Conservation (phyloP, 2,329 filamentous ascomycete genomes). For the Pseudocercospora pini-densiflorae region DNA sequence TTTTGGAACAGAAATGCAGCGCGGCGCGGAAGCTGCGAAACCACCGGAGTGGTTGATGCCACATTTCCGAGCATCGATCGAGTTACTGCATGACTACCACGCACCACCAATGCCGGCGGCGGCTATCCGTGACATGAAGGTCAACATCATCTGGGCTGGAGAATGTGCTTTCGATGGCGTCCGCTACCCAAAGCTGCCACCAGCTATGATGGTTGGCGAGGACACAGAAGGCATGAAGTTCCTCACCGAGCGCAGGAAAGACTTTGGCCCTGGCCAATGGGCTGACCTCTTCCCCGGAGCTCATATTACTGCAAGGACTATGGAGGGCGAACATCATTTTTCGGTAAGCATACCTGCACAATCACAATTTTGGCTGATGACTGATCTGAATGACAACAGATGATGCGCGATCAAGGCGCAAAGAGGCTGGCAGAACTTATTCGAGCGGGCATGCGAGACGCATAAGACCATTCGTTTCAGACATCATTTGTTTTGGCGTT, state of each 20-base stretch:
- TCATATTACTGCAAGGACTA: slow-evolving; percentile 40
- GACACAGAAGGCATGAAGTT: slow-evolving; percentile 56
- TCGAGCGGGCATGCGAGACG: slow-evolving; percentile 13
- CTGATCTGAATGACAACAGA: slow-evolving; percentile 18
- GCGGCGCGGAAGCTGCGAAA: slow-evolving; percentile 11
- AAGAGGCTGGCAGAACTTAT: slow-evolving; percentile 28
- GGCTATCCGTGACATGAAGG: slow-evolving; percentile 43
- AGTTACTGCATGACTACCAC: slow-evolving; percentile 52
- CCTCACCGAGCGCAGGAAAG: slow-evolving; percentile 53
- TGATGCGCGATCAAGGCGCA: slow-evolving; percentile 40
- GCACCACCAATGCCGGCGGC: slow-evolving; percentile 38
- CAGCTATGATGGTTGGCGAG: slow-evolving; percentile 40
- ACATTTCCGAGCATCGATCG: slow-evolving; percentile 57
- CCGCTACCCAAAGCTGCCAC: slow-evolving; percentile 36
- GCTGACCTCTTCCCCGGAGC: slow-evolving; percentile 48
- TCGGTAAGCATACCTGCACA: not conserved
- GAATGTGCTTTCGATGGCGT: slow-evolving; percentile 53
- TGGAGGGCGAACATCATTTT: slow-evolving; percentile 46
- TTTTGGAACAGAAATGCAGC: slow-evolving; percentile 49
- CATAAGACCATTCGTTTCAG: not conserved
- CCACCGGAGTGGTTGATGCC: slow-evolving; percentile 55
- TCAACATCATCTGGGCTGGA: slow-evolving; percentile 53
- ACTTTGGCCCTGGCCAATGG: slow-evolving; percentile 55
- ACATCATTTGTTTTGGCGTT: not conserved
- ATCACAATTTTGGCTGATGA: not conserved